phyloP scores from a whole-genome alignment of 2,329 filamentous ascomycete species.

The Teratosphaeria nubilosa region DNA sequence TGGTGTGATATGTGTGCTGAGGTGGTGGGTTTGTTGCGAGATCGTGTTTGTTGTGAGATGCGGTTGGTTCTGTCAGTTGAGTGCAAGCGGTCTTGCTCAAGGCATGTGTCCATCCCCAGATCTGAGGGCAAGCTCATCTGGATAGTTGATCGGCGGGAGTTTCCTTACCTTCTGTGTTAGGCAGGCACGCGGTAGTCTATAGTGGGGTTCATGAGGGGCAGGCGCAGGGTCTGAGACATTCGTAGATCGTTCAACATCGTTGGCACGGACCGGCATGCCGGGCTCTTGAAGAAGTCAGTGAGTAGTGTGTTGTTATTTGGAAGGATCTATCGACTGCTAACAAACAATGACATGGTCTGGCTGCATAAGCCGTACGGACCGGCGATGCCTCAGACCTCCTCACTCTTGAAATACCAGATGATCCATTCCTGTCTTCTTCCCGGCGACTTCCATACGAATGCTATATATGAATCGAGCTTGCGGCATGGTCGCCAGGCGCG shows the following conservation, averaged over 20 bases:
- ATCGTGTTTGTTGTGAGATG: neutral
- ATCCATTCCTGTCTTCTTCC: neutral
- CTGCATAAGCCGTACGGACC: too few species aligned
- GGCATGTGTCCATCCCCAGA: neutral
- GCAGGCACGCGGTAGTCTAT: neutral
- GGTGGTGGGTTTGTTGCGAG: neutral
- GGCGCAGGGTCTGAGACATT: neutral
- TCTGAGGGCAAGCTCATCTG: neutral
- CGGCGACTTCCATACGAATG: neutral
- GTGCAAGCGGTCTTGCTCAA: neutral
- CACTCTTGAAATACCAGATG: neutral
- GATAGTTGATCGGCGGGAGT: neutral
- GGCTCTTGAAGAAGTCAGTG: too few species aligned
- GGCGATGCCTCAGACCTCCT: too few species aligned
- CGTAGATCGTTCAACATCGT: neutral
- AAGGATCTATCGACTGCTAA: too few species aligned
- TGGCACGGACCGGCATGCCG: neutral
- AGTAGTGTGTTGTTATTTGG: too few species aligned
- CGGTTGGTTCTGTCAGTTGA: neutral
- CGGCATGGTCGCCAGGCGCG: neutral
- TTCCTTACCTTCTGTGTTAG: neutral
- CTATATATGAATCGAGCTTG: neutral
- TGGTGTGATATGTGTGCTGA: neutral
- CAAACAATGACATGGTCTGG: too few species aligned
- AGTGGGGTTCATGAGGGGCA: neutral